A percentile compares a stretch with the other conserved stretches of the same genome.
These are phyloP conservation scores for Ascochyta pisi DNA, from an alignment of 2,329 filamentous ascomycete species.

Conservation along the genomic window DNA sequence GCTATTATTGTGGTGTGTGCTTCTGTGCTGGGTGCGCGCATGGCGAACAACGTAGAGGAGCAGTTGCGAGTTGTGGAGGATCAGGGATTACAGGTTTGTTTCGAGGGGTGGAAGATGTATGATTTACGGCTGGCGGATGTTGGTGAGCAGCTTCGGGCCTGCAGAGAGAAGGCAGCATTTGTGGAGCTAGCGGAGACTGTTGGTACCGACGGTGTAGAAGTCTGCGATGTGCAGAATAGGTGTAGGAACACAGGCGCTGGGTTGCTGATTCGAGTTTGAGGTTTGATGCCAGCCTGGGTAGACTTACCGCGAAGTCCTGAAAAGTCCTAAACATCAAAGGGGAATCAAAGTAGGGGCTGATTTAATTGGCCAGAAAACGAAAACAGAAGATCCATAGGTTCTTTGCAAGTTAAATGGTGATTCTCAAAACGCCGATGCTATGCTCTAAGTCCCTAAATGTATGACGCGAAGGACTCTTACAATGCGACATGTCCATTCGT, in stretches of 20 bases:
- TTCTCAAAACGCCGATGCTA: slow-evolving; percentile 2
- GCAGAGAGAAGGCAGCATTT: neutral
- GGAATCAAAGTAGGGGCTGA: neutral
- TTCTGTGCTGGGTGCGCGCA: neutral
- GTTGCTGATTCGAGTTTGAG: neutral
- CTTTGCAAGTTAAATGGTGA: neutral
- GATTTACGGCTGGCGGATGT: neutral
- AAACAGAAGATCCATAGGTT: neutral
- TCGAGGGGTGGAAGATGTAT: neutral
- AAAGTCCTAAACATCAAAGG: no score
- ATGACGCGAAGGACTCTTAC: neutral
- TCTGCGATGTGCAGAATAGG: neutral
- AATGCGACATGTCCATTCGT: slow-evolving; percentile 16
- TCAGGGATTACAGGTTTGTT: neutral
- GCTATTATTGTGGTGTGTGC: neutral
- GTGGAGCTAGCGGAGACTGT: neutral
- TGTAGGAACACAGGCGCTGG: neutral
- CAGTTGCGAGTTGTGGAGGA: neutral
- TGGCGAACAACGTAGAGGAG: neutral
- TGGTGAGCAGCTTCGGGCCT: neutral
- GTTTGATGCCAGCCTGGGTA: neutral
- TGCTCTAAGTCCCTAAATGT: neutral
- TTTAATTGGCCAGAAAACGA: neutral
- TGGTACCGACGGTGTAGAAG: neutral
- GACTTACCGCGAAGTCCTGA: neutral